A percentile compares a stretch with the other conserved stretches of the same genome.
These are phyloP conservation scores for Hippophae gyantsensis DNA, from an alignment of 306 rosid genomes.

Conservation along the genomic window DNA sequence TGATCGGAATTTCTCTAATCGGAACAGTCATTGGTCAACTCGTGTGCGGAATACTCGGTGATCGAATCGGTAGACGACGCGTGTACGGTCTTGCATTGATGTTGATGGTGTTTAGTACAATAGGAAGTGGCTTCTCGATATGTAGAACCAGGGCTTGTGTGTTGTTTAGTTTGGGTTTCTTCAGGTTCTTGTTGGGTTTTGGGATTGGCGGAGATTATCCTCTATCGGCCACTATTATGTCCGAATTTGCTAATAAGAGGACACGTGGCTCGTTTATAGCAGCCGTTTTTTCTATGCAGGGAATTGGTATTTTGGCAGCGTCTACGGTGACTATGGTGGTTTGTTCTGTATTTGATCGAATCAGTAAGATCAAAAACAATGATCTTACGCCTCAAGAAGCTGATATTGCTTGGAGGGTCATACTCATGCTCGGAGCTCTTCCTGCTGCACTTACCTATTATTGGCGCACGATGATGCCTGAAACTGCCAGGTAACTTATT, in stretches of 20 bases:
- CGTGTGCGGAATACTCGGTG: conserved; percentile 52
- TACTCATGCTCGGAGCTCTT: conserved; percentile 54
- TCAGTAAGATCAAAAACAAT: neutral
- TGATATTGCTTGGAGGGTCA: conserved; percentile 68
- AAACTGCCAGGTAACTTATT: conserved; percentile 37
- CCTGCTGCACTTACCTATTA: conserved; percentile 81
- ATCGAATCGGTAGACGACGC: conserved; percentile 47
- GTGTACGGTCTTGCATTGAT: conserved; percentile 53
- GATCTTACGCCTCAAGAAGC: conserved; percentile 32
- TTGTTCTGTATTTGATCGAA: conserved; percentile 32
- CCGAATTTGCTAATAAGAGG: conserved; percentile 70
- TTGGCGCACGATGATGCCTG: conserved; percentile 88
- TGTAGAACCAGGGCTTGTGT: conserved; percentile 39
- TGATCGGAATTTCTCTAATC: conserved; percentile 32
- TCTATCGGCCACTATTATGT: conserved; percentile 72
- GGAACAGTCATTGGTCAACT: conserved; percentile 61
- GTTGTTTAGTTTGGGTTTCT: conserved; percentile 43
- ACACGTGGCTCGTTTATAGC: conserved; percentile 82
- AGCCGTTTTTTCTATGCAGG: conserved; percentile 81
- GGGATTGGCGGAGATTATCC: conserved; percentile 94
- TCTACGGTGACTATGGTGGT: conserved; percentile 49
- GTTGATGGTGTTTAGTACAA: conserved; percentile 46
- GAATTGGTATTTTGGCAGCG: conserved; percentile 58
- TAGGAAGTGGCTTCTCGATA: conserved; percentile 61
- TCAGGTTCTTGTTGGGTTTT: conserved; percentile 54